Evolutionary conservation across 164 flowering plant genomes (phyloP).

Genomic region (Annona squamosa): DNA sequence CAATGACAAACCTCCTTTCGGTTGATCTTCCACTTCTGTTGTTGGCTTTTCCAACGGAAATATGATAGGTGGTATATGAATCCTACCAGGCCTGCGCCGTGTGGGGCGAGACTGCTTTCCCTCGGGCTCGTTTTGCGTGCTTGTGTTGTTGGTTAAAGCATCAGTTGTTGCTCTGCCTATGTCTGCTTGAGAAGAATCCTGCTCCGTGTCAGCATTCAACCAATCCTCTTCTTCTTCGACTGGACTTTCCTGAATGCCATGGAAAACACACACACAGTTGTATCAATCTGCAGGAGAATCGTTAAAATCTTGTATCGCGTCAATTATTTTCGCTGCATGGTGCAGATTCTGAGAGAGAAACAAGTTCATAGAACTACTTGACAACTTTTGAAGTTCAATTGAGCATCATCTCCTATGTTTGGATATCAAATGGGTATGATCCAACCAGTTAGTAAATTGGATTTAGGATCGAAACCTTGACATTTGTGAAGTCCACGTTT

Average conservation of each 20-base stretch:
- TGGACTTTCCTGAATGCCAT: conserved; percentile 41
- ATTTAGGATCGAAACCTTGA: conserved; percentile 46
- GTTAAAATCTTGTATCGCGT: too few species aligned
- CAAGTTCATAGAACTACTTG: not conserved
- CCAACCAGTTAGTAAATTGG: too few species aligned
- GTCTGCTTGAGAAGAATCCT: conserved; percentile 1
- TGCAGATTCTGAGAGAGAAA: not conserved
- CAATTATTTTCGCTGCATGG: too few species aligned
- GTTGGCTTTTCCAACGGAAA: conserved; percentile 21
- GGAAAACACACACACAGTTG: not conserved
- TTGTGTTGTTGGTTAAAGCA: conserved; percentile 4
- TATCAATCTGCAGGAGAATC: too few species aligned
- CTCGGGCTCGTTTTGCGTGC: not conserved
- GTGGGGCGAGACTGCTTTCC: conserved; percentile 19
- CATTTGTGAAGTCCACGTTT: conserved; percentile 56
- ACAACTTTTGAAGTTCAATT: too few species aligned
- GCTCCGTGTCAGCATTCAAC: not conserved
- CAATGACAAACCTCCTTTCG: not conserved
- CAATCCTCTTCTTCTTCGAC: conserved; percentile 44
- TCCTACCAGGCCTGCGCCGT: conserved; percentile 18
- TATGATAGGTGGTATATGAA: conserved; percentile 31
- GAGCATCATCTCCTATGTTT: too few species aligned
- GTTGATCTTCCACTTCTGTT: conserved; percentile 18
- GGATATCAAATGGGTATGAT: too few species aligned
- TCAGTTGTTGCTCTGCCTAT: conserved; percentile 2